These are phyloP conservation scores for Thelonectria blattea DNA, from an alignment of 2,329 filamentous ascomycete genomes.

Conservation along the genomic window DNA sequence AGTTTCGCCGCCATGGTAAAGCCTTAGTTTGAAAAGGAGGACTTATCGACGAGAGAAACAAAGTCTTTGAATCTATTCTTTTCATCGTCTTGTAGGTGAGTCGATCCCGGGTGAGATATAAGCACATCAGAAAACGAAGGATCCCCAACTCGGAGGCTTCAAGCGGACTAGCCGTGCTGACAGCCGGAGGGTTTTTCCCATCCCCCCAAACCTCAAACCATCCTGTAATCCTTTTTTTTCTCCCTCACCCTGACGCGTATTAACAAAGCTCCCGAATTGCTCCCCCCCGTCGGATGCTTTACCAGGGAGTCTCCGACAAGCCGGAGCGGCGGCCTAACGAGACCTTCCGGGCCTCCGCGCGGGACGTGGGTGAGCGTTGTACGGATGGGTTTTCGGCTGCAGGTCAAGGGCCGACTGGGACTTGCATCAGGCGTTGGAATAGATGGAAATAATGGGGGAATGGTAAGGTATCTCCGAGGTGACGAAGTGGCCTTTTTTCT, in stretches of 20 bases:
- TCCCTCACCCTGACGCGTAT: not conserved
- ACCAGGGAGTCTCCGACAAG: no score
- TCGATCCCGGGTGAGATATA: not conserved
- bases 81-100: not conserved
- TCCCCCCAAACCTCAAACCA: not conserved
- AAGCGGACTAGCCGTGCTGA: not conserved
- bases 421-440: no score
- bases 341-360: no score
- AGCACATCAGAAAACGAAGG: not conserved
- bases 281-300: no score
- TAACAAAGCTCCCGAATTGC: no score
- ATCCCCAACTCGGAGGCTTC: not conserved
- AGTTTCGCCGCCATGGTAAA: not conserved
- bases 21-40: not conserved
- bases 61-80: not conserved
- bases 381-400: no score
- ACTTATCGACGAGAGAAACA: not conserved
- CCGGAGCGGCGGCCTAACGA: no score
- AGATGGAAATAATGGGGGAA: no score
- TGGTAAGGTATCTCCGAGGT: no score
- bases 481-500: no score
- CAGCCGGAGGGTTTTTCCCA: not conserved
- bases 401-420: no score
- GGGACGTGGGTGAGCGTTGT: no score
- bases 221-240: not conserved